A percentile compares a stretch with the other conserved stretches of the same genome.
These are phyloP conservation scores for Striga hermonthica DNA, from an alignment of 305 asterid species.

Conservation along the genomic window DNA sequence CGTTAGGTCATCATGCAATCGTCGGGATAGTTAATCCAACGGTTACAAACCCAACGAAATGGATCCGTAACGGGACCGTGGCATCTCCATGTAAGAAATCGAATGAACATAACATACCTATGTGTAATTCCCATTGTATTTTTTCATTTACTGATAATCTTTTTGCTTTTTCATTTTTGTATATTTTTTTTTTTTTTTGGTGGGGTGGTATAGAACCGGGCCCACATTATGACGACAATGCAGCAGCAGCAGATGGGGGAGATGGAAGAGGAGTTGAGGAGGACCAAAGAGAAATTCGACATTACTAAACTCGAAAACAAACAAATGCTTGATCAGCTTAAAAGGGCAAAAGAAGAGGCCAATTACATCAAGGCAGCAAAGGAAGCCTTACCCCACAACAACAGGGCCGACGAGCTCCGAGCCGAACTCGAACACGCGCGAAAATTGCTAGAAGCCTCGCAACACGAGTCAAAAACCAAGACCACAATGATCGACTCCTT, in stretches of 20 bases:
- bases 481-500: slow-evolving; percentile 43
- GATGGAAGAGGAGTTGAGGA: slow-evolving; percentile 52
- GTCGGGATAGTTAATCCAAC: no score
- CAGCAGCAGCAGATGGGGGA: slow-evolving; percentile 54
- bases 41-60: no score
- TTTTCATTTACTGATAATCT: neutral
- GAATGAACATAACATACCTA: no score
- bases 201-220: slow-evolving; percentile 35
- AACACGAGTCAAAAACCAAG: slow-evolving; percentile 41
- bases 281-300: slow-evolving; percentile 42
- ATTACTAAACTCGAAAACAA: slow-evolving; percentile 35
- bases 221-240: slow-evolving; percentile 34
- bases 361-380: slow-evolving; percentile 11
- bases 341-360: slow-evolving; percentile 30
- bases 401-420: slow-evolving; percentile 34
- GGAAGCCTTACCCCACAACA: slow-evolving; percentile 35
- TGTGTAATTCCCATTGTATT: slow-evolving; percentile 30
- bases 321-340: slow-evolving; percentile 36
- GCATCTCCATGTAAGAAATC: no score
- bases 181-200: neutral
- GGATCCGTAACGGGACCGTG: no score
- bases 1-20: no score
- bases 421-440: slow-evolving; percentile 47
- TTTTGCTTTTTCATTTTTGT: neutral
- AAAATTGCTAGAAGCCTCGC: slow-evolving; percentile 33